Conservation (phyloP, 192 early-diverging fungal species). For the Lobosporangium transversale region DNA sequence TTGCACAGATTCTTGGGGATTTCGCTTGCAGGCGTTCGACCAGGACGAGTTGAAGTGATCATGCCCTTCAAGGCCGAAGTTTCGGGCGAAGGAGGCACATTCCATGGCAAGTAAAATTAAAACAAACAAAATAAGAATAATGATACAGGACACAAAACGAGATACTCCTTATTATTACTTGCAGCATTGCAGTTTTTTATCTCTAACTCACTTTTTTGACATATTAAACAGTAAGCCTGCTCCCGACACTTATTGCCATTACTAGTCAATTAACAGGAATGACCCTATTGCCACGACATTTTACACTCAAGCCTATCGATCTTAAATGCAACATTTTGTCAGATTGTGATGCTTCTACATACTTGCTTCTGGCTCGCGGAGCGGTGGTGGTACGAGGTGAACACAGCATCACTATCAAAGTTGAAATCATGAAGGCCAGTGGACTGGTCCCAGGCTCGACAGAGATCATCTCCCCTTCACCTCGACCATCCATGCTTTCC, state of each 20-base stretch:
- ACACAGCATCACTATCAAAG: constrained; percentile 45
- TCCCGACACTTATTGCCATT: constrained; percentile 42
- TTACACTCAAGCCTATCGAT: constrained; percentile 51
- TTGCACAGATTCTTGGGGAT: constrained; percentile 33
- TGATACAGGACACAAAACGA: too few relatives aligned
- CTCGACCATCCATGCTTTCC: constrained; percentile 11
- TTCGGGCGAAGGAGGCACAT: constrained; percentile 48
- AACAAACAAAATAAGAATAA: background rate
- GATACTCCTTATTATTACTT: background rate
- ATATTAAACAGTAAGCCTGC: constrained; percentile 25
- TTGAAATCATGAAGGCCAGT: constrained; percentile 48
- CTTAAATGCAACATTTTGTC: constrained; percentile 53
- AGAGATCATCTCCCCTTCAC: constrained; percentile 3
- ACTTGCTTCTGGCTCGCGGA: constrained; percentile 32
- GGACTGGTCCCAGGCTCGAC: constrained; percentile 27
- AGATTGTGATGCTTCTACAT: constrained; percentile 41
- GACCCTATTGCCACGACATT: constrained; percentile 39
- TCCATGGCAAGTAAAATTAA: constrained; percentile 19
- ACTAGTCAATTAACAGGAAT: constrained; percentile 50
- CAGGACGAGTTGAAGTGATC: constrained; percentile 39
- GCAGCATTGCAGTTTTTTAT: too few relatives aligned
- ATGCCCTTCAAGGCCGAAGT: constrained; percentile 49
- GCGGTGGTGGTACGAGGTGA: constrained; percentile 45
- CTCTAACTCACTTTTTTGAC: background rate
- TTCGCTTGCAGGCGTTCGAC: constrained; percentile 32